A percentile compares a stretch with the other conserved stretches of the same genome.
These are phyloP conservation scores for Pholiota microspora DNA, from an alignment of 768 basidiomycete genomes.

Conservation along the genomic window DNA sequence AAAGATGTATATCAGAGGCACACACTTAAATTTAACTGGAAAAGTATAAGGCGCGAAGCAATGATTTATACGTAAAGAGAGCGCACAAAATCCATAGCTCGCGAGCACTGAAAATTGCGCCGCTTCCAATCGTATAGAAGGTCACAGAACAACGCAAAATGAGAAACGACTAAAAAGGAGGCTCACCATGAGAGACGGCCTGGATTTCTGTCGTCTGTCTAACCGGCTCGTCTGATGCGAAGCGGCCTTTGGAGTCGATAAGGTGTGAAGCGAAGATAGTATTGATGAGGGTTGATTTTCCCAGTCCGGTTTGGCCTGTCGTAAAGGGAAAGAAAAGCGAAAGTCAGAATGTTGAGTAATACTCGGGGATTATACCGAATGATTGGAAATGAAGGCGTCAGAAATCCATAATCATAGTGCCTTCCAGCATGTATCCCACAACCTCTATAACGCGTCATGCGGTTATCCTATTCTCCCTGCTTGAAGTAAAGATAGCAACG, in stretches of 20 bases:
- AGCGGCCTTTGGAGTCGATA: slow-evolving; percentile 95
- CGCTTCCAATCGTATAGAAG: no score
- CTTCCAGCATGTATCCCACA: not conserved
- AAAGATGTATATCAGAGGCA: slow-evolving; percentile 5
- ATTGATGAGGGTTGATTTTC: slow-evolving; percentile 98
- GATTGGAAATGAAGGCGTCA: no score
- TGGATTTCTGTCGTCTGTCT: slow-evolving; percentile 98
- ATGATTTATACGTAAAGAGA: slow-evolving; percentile 11
- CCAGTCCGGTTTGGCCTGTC: slow-evolving; percentile 92
- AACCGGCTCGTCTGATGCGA: slow-evolving; percentile 83
- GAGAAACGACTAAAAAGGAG: not conserved
- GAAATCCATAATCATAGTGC: no score
- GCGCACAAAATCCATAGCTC: not conserved
- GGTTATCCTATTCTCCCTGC: not conserved
- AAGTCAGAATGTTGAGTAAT: not conserved
- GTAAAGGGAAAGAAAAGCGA: not conserved
- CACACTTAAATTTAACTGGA: not conserved
- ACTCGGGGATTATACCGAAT: no score
- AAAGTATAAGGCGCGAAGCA: slow-evolving; percentile 9
- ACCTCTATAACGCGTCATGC: not conserved
- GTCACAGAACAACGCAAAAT: not conserved
- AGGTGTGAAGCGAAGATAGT: slow-evolving; percentile 99
- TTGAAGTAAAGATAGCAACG: not conserved
- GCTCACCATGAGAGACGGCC: slow-evolving; percentile 87
- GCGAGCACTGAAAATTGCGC: no score